Conservation (phyloP, 306 rosid genomes). For the Purshia tridentata region DNA sequence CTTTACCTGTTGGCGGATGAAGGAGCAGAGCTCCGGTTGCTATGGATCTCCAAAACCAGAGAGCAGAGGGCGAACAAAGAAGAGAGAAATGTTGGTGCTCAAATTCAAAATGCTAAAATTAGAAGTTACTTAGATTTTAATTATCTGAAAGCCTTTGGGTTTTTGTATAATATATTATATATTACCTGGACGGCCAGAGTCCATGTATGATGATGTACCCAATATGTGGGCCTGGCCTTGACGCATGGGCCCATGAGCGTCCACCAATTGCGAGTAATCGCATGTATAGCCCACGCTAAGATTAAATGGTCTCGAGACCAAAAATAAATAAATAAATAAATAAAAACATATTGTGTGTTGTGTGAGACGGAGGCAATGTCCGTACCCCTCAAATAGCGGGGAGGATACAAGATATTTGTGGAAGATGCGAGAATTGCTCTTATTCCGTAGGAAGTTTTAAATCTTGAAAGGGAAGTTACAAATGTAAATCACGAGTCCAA, state of each 20-base stretch:
- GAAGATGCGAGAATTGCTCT: too few relatives aligned
- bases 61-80: not conserved
- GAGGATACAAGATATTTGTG: too few relatives aligned
- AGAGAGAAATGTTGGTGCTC: not conserved
- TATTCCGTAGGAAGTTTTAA: too few relatives aligned
- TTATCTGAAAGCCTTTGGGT: not conserved
- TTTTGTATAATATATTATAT: not conserved
- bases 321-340: too few relatives aligned
- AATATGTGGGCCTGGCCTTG: not conserved
- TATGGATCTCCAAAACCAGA: slow-evolving; percentile 15
- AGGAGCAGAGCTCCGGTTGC: not conserved
- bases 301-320: too few relatives aligned
- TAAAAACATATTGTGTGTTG: too few relatives aligned
- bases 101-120: not conserved
- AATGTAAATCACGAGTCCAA: too few relatives aligned
- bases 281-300: not conserved
- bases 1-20: slow-evolving; percentile 13
- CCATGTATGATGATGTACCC: too few relatives aligned
- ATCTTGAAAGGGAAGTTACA: too few relatives aligned
- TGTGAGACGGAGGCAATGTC: too few relatives aligned
- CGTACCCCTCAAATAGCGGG: too few relatives aligned
- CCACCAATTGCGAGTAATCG: not conserved
- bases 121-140: not conserved
- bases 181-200: not conserved
- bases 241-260: not conserved